These are phyloP conservation scores for Thalassiosira mediterranea DNA, from an alignment of 352 stramenopile species.

Conservation along the genomic window DNA sequence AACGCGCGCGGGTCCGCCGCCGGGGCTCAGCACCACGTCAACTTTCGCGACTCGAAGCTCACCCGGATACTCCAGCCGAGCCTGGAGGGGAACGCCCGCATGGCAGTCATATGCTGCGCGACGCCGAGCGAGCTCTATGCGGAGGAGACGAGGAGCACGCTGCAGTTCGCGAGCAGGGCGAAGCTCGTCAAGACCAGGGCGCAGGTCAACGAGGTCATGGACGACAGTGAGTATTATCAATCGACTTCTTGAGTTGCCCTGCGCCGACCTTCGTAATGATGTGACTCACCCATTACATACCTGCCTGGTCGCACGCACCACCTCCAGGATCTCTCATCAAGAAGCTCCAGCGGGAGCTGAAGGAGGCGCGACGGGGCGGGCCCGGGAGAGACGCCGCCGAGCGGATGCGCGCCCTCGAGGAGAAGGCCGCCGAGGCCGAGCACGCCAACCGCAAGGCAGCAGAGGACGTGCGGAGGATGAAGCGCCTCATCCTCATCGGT, in stretches of 20 bases:
- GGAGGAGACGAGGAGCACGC: conserved; percentile 92
- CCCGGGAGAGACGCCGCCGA: conserved; percentile 40
- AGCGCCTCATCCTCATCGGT: conserved; percentile 79
- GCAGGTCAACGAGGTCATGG: conserved; percentile 89
- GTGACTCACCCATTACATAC: too few relatives aligned
- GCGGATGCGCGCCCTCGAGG: conserved; percentile 71
- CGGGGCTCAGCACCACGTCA: conserved; percentile 86
- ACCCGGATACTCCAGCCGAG: conserved; percentile 97
- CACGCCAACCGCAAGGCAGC: conserved; percentile 65
- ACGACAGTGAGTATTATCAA: conserved; percentile 70
- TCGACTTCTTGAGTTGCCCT: too few relatives aligned
- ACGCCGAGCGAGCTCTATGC: conserved; percentile 92
- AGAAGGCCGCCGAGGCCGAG: conserved; percentile 65
- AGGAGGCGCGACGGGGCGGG: conserved; percentile 62
- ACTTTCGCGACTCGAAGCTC: conserved; percentile 98
- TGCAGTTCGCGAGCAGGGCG: conserved; percentile 94
- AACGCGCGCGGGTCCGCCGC: conserved; percentile 27
- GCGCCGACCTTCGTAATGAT: too few relatives aligned
- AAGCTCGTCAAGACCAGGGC: conserved; percentile 92
- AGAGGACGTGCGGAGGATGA: conserved; percentile 74
- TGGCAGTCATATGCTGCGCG: conserved; percentile 96
- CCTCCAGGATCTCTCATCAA: conserved; percentile 78
- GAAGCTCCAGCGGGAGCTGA: conserved; percentile 80
- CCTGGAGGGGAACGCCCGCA: conserved; percentile 93
- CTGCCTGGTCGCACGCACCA: too few relatives aligned